Evolutionary conservation across 2,329 filamentous ascomycete genomes (phyloP), one percentile per base, ranked within the genome.

Genomic region (Parafenestella ontariensis): DNA sequence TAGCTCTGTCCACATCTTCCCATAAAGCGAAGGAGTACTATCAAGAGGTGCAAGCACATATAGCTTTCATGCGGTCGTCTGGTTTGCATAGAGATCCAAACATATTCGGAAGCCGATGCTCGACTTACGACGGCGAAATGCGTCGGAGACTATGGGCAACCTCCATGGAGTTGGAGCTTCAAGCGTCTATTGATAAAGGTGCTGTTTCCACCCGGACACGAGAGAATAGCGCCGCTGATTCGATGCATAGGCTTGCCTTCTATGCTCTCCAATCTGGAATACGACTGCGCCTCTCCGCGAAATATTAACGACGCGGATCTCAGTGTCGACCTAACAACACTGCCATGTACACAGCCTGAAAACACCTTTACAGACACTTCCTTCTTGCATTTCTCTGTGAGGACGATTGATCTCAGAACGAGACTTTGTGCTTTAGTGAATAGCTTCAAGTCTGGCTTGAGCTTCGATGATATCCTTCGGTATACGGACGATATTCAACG

Each of bases 91-190:
- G 79, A n/a, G 77, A 82, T 49, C 78, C 80, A 0, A 39, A 43
- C 11, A 78, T 54, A 59, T 76, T 47, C 65, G 76, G 52, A 59
- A 40, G 17, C 11, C 46, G 63, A 10, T 70, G 60, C 39, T 61
- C 63, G 7, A n/a, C 10, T 62, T 72, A 80, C 31, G 78, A 82
- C 48, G 77, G 78, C 37, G 80, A 82, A 49, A 78, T 83, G 76
- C 76, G 83, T 34, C 76, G 82, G 33, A 77, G 83, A 46, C 72
- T 86, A 3, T 86, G 84, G 84, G 77, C 76, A 2, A 83, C 83
- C 0, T 80, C 83, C 6, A 65, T 83, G 4, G 83, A 85, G 59
- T 68, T 85, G 40, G 83, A 85, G 49, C 64, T 84, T 2, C 82
- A 85, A 61, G 76, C 81, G 2, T 79, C 81, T 1, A 73, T 85